These are phyloP conservation scores for Rubus idaeus DNA, from an alignment of 306 rosid genomes.

Conservation along the genomic window DNA sequence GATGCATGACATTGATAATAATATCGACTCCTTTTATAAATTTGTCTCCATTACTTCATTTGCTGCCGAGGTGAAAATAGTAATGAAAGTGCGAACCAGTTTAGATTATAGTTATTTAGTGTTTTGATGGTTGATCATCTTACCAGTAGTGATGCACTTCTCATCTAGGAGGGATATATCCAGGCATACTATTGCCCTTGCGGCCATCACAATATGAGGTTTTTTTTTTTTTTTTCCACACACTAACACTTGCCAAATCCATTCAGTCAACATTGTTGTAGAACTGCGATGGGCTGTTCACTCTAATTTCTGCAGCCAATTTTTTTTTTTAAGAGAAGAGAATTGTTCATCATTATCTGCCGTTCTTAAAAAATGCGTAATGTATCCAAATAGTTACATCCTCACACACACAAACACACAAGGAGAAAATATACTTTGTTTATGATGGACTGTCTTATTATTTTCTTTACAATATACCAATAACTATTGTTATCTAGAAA, in stretches of 20 bases:
- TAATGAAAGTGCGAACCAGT: background rate
- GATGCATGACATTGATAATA: background rate
- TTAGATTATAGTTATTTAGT: background rate
- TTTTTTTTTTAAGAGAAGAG: background rate
- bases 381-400: background rate
- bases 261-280: background rate
- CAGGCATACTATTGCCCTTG: background rate
- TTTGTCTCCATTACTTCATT: background rate
- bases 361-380: background rate
- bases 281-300: background rate
- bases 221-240: background rate
- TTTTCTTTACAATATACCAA: background rate
- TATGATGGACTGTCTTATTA: background rate
- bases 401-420: background rate
- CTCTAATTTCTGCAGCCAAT: background rate
- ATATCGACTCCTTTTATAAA: background rate
- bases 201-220: background rate
- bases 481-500: background rate
- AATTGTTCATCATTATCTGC: background rate
- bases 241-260: background rate
- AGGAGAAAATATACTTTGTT: background rate
- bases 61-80: background rate
- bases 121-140: slow-evolving; percentile 9
- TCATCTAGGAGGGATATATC: background rate
- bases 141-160: background rate